Evolutionary conservation across 495 filamentous ascomycete species (phyloP).

Genomic region (Aspergillus egyptiacus): DNA sequence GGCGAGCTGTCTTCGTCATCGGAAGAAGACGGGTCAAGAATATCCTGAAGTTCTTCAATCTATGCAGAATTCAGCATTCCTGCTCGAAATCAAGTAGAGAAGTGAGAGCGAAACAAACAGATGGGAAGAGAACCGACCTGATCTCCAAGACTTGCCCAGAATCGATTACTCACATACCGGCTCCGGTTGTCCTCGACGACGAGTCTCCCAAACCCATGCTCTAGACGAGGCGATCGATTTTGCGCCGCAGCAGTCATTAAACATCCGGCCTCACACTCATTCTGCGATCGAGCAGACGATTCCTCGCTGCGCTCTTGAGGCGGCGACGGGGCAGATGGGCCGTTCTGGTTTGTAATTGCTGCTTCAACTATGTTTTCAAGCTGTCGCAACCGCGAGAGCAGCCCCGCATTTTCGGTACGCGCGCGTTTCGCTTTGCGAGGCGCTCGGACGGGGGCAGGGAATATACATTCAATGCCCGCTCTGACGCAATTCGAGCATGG

Average conservation of each 20-base stretch:
- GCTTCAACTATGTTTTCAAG: slow-evolving; percentile 74
- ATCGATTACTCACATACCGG: slow-evolving; percentile 80
- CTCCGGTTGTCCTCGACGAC: slow-evolving; percentile 77
- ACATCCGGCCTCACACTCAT: slow-evolving; percentile 18
- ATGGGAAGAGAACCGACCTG: slow-evolving; percentile 50
- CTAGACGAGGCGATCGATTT: slow-evolving; percentile 34
- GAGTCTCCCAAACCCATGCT: slow-evolving; percentile 71
- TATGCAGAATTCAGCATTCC: slow-evolving; percentile 23
- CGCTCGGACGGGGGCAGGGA: slow-evolving; percentile 75
- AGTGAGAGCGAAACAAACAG: neutral
- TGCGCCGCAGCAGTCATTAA: slow-evolving; percentile 23
- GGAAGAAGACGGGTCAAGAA: slow-evolving; percentile 56
- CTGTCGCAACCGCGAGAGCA: slow-evolving; percentile 69
- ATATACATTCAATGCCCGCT: slow-evolving; percentile 73
- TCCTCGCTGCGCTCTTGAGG: slow-evolving; percentile 5
- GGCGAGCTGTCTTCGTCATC: slow-evolving; percentile 62
- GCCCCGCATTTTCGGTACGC: slow-evolving; percentile 57
- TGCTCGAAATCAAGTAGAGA: neutral
- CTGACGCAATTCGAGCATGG: slow-evolving; percentile 82
- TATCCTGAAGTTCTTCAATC: slow-evolving; percentile 67
- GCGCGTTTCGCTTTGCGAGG: slow-evolving; percentile 62
- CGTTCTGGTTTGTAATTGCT: neutral
- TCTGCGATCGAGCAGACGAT: slow-evolving; percentile 10
- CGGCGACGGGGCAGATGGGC: slow-evolving; percentile 6
- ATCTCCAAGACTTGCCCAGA: slow-evolving; percentile 84